Evolutionary conservation across 2,329 filamentous ascomycete genomes (phyloP).

Genomic region (Beauveria sp.): DNA sequence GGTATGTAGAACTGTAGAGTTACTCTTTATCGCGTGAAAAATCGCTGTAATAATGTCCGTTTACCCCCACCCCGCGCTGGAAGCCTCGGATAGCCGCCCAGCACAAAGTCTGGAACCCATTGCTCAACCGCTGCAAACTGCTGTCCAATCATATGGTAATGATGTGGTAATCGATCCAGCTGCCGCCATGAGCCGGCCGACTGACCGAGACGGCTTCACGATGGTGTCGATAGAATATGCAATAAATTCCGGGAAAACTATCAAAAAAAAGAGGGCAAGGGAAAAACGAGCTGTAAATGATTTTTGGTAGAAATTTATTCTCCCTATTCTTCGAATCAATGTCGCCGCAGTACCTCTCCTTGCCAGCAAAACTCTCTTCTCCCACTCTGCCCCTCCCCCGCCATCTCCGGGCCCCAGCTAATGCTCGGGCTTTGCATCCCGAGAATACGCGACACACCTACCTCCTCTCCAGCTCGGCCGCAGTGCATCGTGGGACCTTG

Average conservation of each 20-base stretch:
- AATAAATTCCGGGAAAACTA: not conserved
- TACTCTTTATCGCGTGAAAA: too few relatives aligned
- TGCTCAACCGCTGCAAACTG: not conserved
- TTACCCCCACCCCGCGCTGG: not conserved
- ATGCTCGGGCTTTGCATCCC: slow-evolving; percentile 12
- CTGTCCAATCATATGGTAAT: slow-evolving; percentile 9
- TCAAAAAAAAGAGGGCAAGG: too few relatives aligned
- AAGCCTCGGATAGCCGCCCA: slow-evolving; percentile 8
- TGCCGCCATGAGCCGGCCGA: not conserved
- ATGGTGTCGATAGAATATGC: not conserved
- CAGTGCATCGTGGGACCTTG: slow-evolving; percentile 10
- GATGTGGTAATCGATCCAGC: slow-evolving; percentile 9
- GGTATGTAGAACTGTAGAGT: not conserved
- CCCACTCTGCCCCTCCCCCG: slow-evolving; percentile 10
- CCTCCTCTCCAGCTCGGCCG: not conserved
- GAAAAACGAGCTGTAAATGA: too few relatives aligned
- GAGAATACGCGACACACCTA: slow-evolving; percentile 6
- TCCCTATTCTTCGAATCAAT: not conserved
- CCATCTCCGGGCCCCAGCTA: slow-evolving; percentile 7
- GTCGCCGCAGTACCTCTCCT: not conserved
- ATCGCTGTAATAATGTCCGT: not conserved
- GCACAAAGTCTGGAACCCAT: not conserved
- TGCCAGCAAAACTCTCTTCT: not conserved
- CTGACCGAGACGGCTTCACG: not conserved
- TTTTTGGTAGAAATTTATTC: too few relatives aligned